Base-by-base conservation (phyloP, 2,329 filamentous ascomycete species). In the Ceratocystis papillata region DNA sequence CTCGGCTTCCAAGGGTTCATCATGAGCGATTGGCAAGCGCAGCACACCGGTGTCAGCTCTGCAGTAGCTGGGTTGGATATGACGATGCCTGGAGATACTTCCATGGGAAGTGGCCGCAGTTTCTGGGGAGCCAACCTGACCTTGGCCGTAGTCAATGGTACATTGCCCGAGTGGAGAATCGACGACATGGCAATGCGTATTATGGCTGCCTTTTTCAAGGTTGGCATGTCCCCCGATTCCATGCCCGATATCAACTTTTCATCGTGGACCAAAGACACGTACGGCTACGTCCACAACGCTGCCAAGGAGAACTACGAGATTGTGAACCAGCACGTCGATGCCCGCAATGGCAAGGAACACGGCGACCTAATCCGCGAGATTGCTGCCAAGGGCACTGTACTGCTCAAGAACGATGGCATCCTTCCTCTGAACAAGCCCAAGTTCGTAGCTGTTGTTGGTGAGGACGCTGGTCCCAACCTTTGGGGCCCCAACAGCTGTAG, bases 131-230 rank as follows among this genome's bases (percentile, higher is more conserved):
- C 86, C 33, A 97, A 97, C 75, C 76, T 97, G 70, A 96, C 93
- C 1, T 78, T 96, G 61, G 89, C 89, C 1, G 86, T 96, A 5
- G 76, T 96, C 70, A 96, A 97, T 73, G 92, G 92, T 45, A 96
- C 91, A 0, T 78, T 97, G 41, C 90, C 93, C 0, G 84, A 89
- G 70, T 96, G 88, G 82, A 84, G 93, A 63, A 74, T 97, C 8
- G 92, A 96, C 71, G 94, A 97, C 73, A 96, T 96, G 87, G 89
- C 85, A 4, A 87, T 90, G 75, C 86, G 94, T 71, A 96, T 88
- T 73, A 87, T 88, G 83, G 80, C 86, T 4, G 79, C 85, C 50
- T 85, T 82, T 73, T 88, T 86, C 78, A 87, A 87, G 75, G 83
- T 86, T 46, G 83, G 84, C 63, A 78, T 80, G 69, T 80, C 77